Conservation (phyloP, 305 asterid species). For the Caryopteris hybrid region DNA sequence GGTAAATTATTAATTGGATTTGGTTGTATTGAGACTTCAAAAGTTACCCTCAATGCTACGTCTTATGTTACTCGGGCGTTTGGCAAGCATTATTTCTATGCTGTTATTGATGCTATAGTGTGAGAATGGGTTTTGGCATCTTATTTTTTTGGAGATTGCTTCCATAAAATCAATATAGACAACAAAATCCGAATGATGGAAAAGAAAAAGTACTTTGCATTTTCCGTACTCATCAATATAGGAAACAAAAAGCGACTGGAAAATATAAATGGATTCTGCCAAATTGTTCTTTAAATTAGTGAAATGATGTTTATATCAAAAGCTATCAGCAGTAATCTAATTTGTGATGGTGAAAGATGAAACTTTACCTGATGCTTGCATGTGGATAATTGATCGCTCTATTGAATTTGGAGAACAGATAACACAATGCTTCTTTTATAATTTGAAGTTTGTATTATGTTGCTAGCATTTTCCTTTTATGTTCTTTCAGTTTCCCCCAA, state of each 20-base stretch:
- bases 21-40: neutral
- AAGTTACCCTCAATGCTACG: neutral
- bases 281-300: neutral
- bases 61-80: conserved; percentile 5
- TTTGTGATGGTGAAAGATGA: neutral
- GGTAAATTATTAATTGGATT: conserved; percentile 23
- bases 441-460: neutral
- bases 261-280: no score
- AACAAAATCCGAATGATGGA: neutral
- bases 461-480: neutral
- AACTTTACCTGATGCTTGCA: neutral
- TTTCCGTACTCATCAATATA: neutral
- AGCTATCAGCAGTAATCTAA: neutral
- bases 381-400: neutral
- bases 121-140: neutral
- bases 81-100: conserved; percentile 10
- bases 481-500: no score
- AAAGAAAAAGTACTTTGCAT: neutral
- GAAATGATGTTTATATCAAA: neutral
- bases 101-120: conserved; percentile 12
- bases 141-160: conserved; percentile 2
- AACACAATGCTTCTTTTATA: neutral
- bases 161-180: neutral
- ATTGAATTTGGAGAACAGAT: neutral
- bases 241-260: neutral